Conservation (phyloP, 2,329 filamentous ascomycete genomes). For the Aspergillus vadensis region DNA sequence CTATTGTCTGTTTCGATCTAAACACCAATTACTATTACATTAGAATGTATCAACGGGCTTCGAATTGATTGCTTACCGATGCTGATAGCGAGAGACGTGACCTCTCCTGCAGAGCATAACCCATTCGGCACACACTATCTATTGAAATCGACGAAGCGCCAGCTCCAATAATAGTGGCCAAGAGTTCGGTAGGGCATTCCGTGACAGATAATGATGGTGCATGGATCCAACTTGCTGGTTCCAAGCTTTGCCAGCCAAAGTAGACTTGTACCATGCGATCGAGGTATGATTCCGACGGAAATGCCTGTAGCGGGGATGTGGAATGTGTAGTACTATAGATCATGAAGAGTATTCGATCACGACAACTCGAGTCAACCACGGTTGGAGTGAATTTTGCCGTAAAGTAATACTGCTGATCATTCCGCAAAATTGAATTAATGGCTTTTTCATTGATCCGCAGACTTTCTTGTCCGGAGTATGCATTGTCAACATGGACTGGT, state of each 20-base stretch:
- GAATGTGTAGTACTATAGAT: neutral
- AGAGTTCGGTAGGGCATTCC: neutral
- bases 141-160: neutral
- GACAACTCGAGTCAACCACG: neutral
- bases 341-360: constrained; percentile 1
- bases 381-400: neutral
- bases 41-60: neutral
- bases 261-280: constrained; percentile 4
- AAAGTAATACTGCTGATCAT: neutral
- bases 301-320: neutral
- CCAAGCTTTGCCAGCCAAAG: neutral
- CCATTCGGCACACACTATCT: constrained; percentile 2
- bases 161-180: neutral
- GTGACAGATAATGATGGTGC: neutral
- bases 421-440: neutral
- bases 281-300: neutral
- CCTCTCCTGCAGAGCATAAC: constrained; percentile 2
- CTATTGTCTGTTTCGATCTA: constrained; percentile 7
- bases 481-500: constrained; percentile 1
- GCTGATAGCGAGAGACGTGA: constrained; percentile 1
- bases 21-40: no score
- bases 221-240: neutral
- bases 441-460: neutral
- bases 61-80: neutral
- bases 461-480: neutral